phyloP scores from a whole-genome alignment of 495 filamentous ascomycete genomes.

The Elaphomyces granulatus region DNA sequence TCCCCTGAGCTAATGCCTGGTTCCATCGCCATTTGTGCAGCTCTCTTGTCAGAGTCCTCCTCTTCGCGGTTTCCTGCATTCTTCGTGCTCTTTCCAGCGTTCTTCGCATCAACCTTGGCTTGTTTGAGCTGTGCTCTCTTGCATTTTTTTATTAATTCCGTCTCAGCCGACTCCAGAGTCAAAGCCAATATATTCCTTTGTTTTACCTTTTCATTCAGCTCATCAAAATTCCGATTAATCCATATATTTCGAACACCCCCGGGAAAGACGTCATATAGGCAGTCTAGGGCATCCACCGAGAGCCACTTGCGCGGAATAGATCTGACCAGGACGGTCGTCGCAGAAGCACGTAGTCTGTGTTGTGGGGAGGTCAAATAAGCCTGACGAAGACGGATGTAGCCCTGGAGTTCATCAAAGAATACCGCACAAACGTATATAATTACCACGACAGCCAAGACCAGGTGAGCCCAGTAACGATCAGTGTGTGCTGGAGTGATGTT shows the following conservation, averaged over 20 bases:
- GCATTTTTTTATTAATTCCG: conserved; percentile 61
- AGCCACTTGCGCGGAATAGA: conserved; percentile 85
- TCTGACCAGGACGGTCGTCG: conserved; percentile 86
- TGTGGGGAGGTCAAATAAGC: conserved; percentile 91
- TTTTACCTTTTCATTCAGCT: conserved; percentile 75
- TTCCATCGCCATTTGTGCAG: conserved; percentile 46
- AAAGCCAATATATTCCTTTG: conserved; percentile 55
- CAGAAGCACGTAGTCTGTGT: conserved; percentile 87
- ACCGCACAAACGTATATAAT: conserved; percentile 75
- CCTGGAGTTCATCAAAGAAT: conserved; percentile 72
- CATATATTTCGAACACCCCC: conserved; percentile 93
- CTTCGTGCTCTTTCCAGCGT: conserved; percentile 36
- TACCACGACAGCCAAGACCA: conserved; percentile 65
- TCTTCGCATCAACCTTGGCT: conserved; percentile 47
- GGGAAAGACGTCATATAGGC: conserved; percentile 92
- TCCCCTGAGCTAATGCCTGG: conserved; percentile 71
- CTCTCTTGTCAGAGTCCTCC: conserved; percentile 35
- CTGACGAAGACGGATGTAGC: conserved; percentile 91
- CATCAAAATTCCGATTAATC: conserved; percentile 86
- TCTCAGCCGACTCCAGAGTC: conserved; percentile 70
- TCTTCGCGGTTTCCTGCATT: conserved; percentile 37
- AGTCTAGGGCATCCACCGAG: conserved; percentile 58
- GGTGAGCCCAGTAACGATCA: conserved; percentile 76
- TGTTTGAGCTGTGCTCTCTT: conserved; percentile 63
- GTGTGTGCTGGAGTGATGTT: conserved; percentile 63